Conservation (phyloP, 768 basidiomycete species). For the Asterophora lycoperdoides region DNA sequence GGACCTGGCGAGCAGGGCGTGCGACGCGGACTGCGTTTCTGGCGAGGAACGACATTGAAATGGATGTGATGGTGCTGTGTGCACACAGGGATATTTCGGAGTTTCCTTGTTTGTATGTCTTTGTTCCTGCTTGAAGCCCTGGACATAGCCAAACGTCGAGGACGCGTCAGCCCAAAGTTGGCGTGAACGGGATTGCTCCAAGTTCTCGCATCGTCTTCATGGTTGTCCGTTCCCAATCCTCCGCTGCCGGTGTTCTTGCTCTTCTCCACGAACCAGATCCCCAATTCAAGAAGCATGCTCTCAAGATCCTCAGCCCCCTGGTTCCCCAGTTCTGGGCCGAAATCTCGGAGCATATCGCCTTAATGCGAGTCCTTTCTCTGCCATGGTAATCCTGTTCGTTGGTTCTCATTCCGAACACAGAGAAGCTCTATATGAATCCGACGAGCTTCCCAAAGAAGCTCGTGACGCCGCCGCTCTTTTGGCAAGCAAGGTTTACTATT, state of each 20-base stretch:
- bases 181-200: constrained; percentile 8
- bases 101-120: constrained; percentile 20
- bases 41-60: constrained; percentile 46
- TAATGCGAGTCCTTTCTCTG: constrained; percentile 59
- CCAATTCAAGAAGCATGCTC: constrained; percentile 87
- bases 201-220: constrained; percentile 34
- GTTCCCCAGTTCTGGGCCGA: constrained; percentile 98
- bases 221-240: constrained; percentile 73
- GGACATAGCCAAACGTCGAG: constrained; percentile 26
- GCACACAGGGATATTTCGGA: constrained; percentile 34
- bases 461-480: constrained; percentile 85
- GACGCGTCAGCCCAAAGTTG: constrained; percentile 41
- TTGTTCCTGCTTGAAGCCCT: constrained; percentile 26
- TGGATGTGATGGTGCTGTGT: constrained; percentile 5
- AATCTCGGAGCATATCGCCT: constrained; percentile 89
- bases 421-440: constrained; percentile 85
- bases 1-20: constrained; percentile 40
- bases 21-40: constrained; percentile 45
- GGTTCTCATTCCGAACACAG: constrained; percentile 37
- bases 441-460: constrained; percentile 66
- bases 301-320: constrained; percentile 74
- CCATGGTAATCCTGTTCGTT: constrained; percentile 4
- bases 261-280: constrained; percentile 86
- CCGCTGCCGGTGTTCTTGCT: constrained; percentile 86
- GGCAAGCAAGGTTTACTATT: constrained; percentile 98